Percentiles rank a stretch among this genome's conserved stretches.
phyloP scores from a whole-genome alignment of 169 alveolate species.

The Perkinsus olseni region DNA sequence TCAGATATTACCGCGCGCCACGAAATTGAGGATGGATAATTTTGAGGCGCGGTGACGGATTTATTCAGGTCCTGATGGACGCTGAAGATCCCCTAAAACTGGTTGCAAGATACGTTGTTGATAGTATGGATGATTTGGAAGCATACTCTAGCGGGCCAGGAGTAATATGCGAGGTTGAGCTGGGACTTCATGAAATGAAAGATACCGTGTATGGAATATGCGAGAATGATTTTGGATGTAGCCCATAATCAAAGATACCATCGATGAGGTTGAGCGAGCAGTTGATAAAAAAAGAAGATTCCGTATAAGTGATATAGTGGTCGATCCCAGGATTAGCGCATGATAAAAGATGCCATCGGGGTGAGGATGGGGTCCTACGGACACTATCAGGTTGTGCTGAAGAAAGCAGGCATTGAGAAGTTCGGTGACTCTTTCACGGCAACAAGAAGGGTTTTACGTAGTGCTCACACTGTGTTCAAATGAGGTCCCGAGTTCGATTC shows the following conservation, averaged over 20 bases:
- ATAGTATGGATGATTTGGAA: background rate
- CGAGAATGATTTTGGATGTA: background rate
- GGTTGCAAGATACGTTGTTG: background rate
- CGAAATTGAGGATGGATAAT: background rate
- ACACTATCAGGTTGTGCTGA: background rate
- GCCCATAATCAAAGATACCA: background rate
- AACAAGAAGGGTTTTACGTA: background rate
- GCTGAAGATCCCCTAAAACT: background rate
- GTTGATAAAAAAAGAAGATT: background rate
- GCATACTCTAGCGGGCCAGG: background rate
- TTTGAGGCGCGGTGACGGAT: background rate
- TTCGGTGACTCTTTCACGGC: background rate
- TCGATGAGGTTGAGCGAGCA: background rate
- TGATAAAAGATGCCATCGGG: too few relatives aligned
- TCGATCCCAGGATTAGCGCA: too few relatives aligned
- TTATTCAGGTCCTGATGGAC: background rate
- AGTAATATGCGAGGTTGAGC: background rate
- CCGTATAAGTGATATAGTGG: background rate
- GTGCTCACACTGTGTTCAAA: background rate
- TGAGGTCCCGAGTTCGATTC: background rate
- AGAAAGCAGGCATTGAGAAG: background rate
- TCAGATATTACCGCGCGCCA: background rate
- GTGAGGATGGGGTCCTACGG: too few relatives aligned
- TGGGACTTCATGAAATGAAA: background rate
- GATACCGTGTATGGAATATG: background rate